These are phyloP conservation scores for Rhodotorula glutinis DNA, from an alignment of 1,284 basidiomycete species.

Conservation along the genomic window DNA sequence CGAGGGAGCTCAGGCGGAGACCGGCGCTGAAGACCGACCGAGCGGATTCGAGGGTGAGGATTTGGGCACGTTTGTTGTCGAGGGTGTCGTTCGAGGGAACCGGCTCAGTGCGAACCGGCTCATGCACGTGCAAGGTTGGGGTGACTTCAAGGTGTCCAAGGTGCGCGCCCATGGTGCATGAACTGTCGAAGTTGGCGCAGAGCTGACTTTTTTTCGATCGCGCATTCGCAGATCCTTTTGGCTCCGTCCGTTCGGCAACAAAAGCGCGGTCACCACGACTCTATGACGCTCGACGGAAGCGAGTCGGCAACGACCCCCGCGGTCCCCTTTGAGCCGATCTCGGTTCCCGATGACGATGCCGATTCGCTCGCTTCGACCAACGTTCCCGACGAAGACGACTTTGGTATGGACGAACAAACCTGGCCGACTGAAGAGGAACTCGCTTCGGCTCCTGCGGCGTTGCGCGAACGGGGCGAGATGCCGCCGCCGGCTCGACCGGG, in stretches of 20 bases:
- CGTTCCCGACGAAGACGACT: constrained; percentile 63
- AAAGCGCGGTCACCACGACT: constrained; percentile 17
- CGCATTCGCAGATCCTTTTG: constrained; percentile 17
- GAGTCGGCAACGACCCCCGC: constrained; percentile 51
- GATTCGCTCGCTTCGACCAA: constrained; percentile 88
- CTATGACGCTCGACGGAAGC: constrained; percentile 31
- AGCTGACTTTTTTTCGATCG: no score
- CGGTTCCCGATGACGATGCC: constrained; percentile 58
- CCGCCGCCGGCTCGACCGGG: constrained; percentile 62
- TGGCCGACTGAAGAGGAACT: constrained; percentile 99
- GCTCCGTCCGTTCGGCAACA: constrained; percentile 21
- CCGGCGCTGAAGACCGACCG: constrained; percentile 55
- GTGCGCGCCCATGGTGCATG: constrained; percentile 54
- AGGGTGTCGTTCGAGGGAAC: constrained; percentile 78
- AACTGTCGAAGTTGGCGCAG: no score
- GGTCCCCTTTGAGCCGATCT: constrained; percentile 54
- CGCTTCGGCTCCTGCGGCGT: constrained; percentile 52
- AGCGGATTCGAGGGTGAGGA: constrained; percentile 42
- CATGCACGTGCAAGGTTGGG: constrained; percentile 81
- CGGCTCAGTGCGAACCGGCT: constrained; percentile 78
- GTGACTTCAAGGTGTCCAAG: constrained; percentile 81
- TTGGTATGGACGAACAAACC: constrained; percentile 90
- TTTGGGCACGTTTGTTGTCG: constrained; percentile 63
- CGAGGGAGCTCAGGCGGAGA: constrained; percentile 7
- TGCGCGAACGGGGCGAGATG: constrained; percentile 46